A percentile compares a stretch with the other conserved stretches of the same genome.
phyloP scores from a whole-genome alignment of 306 rosid species.

The Vigna trinervia region DNA sequence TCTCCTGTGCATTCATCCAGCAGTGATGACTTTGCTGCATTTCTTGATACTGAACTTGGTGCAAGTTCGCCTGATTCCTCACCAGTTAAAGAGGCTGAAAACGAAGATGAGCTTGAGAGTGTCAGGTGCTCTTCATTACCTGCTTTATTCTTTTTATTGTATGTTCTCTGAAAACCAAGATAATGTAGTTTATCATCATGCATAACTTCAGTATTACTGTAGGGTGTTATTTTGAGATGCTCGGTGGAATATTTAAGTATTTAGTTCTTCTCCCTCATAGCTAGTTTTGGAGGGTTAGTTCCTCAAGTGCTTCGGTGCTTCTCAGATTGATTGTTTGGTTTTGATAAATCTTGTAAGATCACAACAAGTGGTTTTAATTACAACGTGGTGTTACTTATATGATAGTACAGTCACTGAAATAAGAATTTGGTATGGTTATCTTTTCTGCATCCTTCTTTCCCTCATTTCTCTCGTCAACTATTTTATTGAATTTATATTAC shows the following conservation, averaged over 20 bases:
- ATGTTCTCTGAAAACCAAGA: neutral
- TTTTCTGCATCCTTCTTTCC: slow-evolving; percentile 6
- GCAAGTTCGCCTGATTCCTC: slow-evolving; percentile 53
- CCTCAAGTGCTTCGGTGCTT: no score
- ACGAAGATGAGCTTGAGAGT: slow-evolving; percentile 46
- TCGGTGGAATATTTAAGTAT: no score
- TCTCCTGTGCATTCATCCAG: slow-evolving; percentile 78
- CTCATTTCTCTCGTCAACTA: neutral
- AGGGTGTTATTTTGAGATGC: no score
- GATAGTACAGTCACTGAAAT: neutral
- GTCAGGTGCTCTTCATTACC: slow-evolving; percentile 51
- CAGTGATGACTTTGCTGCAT: slow-evolving; percentile 71
- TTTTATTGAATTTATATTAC: slow-evolving; percentile 13
- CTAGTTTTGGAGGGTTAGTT: no score
- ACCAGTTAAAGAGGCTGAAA: slow-evolving; percentile 39
- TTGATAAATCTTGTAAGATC: slow-evolving; percentile 6
- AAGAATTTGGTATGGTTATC: neutral
- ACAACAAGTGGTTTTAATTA: slow-evolving; percentile 18
- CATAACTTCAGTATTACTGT: no score
- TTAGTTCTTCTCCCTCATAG: no score
- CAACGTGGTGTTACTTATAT: slow-evolving; percentile 7
- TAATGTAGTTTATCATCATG: no score
- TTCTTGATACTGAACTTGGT: slow-evolving; percentile 60
- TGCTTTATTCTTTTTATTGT: slow-evolving; percentile 34
- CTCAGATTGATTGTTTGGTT: neutral